Conservation (phyloP, 1,139 yeast genomes). For the Suhomyces bribrorum region DNA sequence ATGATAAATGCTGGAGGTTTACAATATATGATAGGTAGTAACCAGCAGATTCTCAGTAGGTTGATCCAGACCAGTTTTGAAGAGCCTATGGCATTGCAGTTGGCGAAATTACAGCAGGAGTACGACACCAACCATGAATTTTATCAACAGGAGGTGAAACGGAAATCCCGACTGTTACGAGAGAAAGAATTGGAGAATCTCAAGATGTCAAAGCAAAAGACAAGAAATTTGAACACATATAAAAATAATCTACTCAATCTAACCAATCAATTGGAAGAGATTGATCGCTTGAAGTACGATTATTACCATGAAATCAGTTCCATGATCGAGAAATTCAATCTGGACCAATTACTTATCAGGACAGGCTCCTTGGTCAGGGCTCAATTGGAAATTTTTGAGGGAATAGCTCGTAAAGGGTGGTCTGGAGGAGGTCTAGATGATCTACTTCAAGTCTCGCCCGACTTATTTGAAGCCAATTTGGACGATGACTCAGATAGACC, state of each 20-base stretch:
- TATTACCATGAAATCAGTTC: slow-evolving; percentile 68
- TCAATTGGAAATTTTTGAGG: slow-evolving; percentile 78
- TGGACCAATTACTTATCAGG: slow-evolving; percentile 51
- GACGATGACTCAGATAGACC: slow-evolving; percentile 11
- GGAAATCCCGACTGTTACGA: slow-evolving; percentile 51
- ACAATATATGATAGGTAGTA: slow-evolving; percentile 75
- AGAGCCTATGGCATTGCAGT: slow-evolving; percentile 50
- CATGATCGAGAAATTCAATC: slow-evolving; percentile 43
- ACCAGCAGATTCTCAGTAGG: slow-evolving; percentile 68
- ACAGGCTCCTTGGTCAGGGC: slow-evolving; percentile 73
- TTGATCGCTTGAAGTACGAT: slow-evolving; percentile 73
- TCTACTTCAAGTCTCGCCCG: slow-evolving; percentile 55
- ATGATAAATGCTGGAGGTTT: slow-evolving; percentile 74
- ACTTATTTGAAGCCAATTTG: slow-evolving; percentile 40
- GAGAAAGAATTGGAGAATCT: slow-evolving; percentile 58
- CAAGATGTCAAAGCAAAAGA: slow-evolving; percentile 54
- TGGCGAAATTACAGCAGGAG: slow-evolving; percentile 41
- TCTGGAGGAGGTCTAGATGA: slow-evolving; percentile 83
- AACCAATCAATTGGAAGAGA: slow-evolving; percentile 74
- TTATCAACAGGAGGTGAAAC: slow-evolving; percentile 56
- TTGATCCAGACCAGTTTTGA: slow-evolving; percentile 55
- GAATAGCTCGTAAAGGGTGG: slow-evolving; percentile 83
- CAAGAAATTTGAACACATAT: slow-evolving; percentile 63
- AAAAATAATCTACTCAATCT: slow-evolving; percentile 64
- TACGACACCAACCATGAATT: slow-evolving; percentile 47